phyloP scores from a whole-genome alignment of 495 filamentous ascomycete species.

The Neurospora sublineolata region DNA sequence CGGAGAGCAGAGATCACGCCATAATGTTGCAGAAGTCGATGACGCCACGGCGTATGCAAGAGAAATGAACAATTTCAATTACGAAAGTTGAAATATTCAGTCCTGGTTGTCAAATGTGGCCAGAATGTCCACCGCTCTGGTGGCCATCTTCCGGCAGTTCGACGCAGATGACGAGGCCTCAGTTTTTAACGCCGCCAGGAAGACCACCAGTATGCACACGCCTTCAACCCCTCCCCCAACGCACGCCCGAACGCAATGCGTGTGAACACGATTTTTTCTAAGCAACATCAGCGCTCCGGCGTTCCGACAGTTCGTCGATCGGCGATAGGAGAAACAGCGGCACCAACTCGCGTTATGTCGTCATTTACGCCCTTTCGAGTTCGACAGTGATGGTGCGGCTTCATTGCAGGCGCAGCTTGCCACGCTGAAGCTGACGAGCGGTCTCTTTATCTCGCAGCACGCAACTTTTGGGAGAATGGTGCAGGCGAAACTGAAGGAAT shows the following conservation, averaged over 20 bases:
- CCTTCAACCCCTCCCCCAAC: not conserved
- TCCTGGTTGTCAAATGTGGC: not conserved
- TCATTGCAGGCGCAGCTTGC: not conserved
- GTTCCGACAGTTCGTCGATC: not conserved
- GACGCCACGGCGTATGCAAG: not conserved
- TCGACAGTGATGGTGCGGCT: not conserved
- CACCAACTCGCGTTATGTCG: not conserved
- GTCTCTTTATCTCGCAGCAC: not conserved
- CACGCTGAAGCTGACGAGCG: not conserved
- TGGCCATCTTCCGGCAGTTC: not conserved
- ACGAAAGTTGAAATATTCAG: not conserved
- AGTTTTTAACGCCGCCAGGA: not conserved
- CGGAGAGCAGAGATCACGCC: not conserved
- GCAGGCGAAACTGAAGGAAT: not conserved
- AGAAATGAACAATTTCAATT: not conserved
- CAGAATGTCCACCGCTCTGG: no score
- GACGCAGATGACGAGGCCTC: not conserved
- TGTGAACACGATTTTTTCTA: not conserved
- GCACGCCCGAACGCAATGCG: not conserved
- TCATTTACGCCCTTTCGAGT: not conserved
- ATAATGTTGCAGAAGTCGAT: not conserved
- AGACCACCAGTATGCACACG: not conserved
- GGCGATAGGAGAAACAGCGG: not conserved
- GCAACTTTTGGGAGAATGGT: not conserved
- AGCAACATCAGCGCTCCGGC: not conserved